Conservation (phyloP, 106 monocot species). For the Agapanthus africanus region DNA sequence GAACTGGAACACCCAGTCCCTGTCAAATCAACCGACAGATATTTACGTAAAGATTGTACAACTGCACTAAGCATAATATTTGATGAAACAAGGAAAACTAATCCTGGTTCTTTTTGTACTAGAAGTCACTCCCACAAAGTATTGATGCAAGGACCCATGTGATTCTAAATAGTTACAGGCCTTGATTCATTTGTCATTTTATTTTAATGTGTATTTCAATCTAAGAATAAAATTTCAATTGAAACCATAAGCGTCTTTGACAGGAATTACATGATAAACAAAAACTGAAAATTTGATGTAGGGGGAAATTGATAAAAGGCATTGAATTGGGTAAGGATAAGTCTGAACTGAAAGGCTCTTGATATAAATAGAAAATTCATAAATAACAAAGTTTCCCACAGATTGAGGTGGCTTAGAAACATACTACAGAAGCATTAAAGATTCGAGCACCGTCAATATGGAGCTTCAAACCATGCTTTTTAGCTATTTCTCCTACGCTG, state of each 20-base stretch:
- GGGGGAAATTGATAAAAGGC: background rate
- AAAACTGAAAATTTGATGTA: background rate
- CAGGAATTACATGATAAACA: background rate
- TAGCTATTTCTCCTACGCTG: constrained; percentile 67
- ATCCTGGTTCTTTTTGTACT: background rate
- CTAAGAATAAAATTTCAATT: background rate
- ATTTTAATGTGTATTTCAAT: background rate
- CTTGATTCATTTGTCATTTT: background rate
- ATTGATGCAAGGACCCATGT: background rate
- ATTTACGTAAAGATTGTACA: background rate
- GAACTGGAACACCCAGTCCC: constrained; percentile 86
- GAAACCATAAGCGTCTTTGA: background rate
- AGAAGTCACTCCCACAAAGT: background rate
- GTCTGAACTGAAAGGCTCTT: background rate
- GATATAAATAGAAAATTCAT: background rate
- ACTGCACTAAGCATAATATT: background rate
- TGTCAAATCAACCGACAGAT: constrained; percentile 16
- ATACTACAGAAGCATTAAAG: constrained; percentile 90
- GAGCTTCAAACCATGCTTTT: constrained; percentile 81
- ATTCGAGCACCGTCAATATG: constrained; percentile 98
- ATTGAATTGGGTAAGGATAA: background rate
- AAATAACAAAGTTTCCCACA: background rate
- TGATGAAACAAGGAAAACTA: background rate
- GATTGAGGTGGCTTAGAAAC: constrained; percentile 14
- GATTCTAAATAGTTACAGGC: background rate